Evolutionary conservation across 345 rosid species (phyloP), one percentile per base, ranked within the genome.

Genomic region (Gossypium rotundifolium): DNA sequence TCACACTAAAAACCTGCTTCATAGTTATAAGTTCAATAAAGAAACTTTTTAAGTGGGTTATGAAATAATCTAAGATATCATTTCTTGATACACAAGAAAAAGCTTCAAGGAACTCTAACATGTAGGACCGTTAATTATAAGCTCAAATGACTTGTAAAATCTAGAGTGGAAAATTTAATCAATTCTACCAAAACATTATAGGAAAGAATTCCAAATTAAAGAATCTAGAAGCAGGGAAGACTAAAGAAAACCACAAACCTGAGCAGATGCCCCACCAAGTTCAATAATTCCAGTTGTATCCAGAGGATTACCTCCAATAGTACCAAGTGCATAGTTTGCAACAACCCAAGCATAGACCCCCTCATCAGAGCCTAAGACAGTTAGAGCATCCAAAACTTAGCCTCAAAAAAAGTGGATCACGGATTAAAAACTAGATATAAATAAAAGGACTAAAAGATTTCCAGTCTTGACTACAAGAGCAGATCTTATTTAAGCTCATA

Each of bases 241-340:
- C 12, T 9, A 16, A 16, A 8, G 44, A 51, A 17, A 51, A 77
- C 78, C 74, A 20, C 42, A 73, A 80, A 92, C 98, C 96, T 95
- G 98, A 48, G 91, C 88, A 72, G 99, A 95, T 78, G 99, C 99
- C 45, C 99, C 99, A 6, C 98, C 99, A 54, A 95, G 99, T 85
- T 93, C 99, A 69, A 91, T 83, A 78, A 95, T 92, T 78, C 98
- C 99, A 3, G 91, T 90, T 16, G 99, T 93, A 8, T 82, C 71
- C 70, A 68, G 67, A 74, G 99, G 91, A 80, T 93, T 86, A 63
- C 91, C 90, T 76, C 98, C 98, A 76, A 95, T 91, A 8, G 82
- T 83, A 73, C 93, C 94, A 17, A 86, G 85, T 3, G 98, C 99
- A 65, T 88, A 85, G 67, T 93, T 95, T 1, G 97, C 98, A 77